A percentile compares a stretch with the other conserved stretches of the same genome.
Evolutionary conservation across 257 asterid genomes (phyloP).

Genomic region (Jacaranda mimosifolia): DNA sequence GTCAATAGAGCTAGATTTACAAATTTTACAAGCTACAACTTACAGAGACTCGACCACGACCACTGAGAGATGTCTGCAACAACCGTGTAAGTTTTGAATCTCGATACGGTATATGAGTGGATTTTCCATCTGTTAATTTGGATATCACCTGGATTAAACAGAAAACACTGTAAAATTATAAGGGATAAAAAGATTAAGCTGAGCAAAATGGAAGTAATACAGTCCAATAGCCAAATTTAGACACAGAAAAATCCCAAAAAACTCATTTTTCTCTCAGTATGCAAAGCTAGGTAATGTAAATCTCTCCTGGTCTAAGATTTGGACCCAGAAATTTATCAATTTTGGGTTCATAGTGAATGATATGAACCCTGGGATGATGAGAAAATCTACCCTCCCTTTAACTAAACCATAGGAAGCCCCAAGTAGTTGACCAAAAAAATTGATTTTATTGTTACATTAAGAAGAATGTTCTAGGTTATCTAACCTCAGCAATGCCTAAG

Average conservation of each 20-base stretch:
- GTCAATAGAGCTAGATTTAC: constrained; percentile 27
- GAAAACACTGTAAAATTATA: constrained; percentile 6
- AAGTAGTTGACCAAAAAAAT: no score
- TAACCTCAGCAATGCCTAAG: no score
- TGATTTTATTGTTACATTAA: no score
- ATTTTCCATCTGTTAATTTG: constrained; percentile 82
- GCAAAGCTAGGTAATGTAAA: constrained; percentile 18
- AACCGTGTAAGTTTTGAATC: constrained; percentile 88
- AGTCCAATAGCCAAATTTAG: background rate
- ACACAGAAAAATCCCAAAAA: background rate
- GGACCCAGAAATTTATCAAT: background rate
- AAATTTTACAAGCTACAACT: constrained; percentile 43
- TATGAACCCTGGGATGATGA: no score
- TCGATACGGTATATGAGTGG: constrained; percentile 85
- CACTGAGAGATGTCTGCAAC: constrained; percentile 88
- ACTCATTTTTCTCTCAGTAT: background rate
- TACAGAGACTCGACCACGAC: constrained; percentile 85
- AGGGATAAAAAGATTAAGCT: no score
- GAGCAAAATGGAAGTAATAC: no score
- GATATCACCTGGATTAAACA: constrained; percentile 67
- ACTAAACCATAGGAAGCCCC: no score
- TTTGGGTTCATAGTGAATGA: background rate
- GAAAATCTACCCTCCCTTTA: no score
- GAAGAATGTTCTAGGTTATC: no score
- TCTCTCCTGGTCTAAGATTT: background rate